A percentile compares a stretch with the other conserved stretches of the same genome.
Conservation (phyloP, 1,284 basidiomycete genomes). For the Tremellales sp. region DNA sequence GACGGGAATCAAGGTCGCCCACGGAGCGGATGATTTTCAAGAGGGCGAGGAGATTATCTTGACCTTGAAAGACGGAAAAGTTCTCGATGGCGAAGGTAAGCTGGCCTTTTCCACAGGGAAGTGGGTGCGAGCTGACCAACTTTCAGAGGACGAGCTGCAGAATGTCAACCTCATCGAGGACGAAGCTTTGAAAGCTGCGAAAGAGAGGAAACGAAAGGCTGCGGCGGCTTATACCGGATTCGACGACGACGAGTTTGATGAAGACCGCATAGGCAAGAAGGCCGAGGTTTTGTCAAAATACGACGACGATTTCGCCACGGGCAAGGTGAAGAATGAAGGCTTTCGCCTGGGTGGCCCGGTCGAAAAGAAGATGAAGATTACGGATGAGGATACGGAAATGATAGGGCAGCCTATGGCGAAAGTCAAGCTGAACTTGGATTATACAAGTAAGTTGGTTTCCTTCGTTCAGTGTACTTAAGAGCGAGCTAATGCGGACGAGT, state of each 20-base stretch:
- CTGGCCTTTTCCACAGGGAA: not conserved
- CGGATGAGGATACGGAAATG: slow-evolving; percentile 56
- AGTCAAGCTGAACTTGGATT: slow-evolving; percentile 73
- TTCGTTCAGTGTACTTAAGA: not conserved
- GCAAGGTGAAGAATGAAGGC: slow-evolving; percentile 49
- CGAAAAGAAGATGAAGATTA: slow-evolving; percentile 48
- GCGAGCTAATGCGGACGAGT: slow-evolving; percentile 2
- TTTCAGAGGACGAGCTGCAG: slow-evolving; percentile 89
- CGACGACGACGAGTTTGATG: slow-evolving; percentile 87
- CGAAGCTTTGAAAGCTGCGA: slow-evolving; percentile 60
- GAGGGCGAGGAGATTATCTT: slow-evolving; percentile 93
- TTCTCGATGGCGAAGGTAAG: slow-evolving; percentile 86
- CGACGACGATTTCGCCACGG: slow-evolving; percentile 71
- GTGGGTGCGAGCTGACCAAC: not conserved
- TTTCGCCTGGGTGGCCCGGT: slow-evolving; percentile 64
- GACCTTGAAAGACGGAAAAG: slow-evolving; percentile 89
- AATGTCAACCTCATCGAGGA: slow-evolving; percentile 88
- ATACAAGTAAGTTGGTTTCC: slow-evolving; percentile 63
- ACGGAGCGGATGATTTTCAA: slow-evolving; percentile 84
- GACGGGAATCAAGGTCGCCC: slow-evolving; percentile 88
- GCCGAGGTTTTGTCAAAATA: slow-evolving; percentile 88
- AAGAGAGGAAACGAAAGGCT: slow-evolving; percentile 81
- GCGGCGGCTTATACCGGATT: slow-evolving; percentile 83
- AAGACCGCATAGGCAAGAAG: slow-evolving; percentile 68
- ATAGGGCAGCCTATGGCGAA: slow-evolving; percentile 44